phyloP scores from a whole-genome alignment of 179 eudicot species.

The Beta lomatogona region DNA sequence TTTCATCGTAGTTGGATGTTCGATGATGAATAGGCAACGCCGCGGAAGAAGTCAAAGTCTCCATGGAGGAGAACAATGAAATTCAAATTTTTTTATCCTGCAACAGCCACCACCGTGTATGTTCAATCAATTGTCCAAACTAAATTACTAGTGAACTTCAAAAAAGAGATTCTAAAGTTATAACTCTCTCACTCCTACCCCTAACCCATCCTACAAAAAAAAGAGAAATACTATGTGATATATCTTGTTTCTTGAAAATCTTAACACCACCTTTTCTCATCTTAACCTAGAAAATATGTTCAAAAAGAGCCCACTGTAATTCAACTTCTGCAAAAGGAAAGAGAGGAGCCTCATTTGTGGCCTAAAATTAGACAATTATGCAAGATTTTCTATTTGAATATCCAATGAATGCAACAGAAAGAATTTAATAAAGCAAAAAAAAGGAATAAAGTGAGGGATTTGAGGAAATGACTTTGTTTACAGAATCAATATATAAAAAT shows the following conservation, averaged over 20 bases:
- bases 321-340: conserved; percentile 7
- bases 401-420: conserved; percentile 15
- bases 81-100: conserved; percentile 37
- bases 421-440: not conserved
- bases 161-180: conserved; percentile 11
- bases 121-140: conserved; percentile 8
- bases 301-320: conserved; percentile 4
- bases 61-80: conserved; percentile 44
- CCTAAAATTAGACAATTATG: conserved; percentile 16
- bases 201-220: not conserved
- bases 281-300: conserved; percentile 9
- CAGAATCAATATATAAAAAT: not conserved
- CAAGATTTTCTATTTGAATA: conserved; percentile 7
- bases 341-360: not conserved
- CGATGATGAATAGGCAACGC: conserved; percentile 42
- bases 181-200: conserved; percentile 4
- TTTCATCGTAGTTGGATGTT: conserved; percentile 68
- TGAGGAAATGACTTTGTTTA: not conserved
- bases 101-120: conserved; percentile 18
- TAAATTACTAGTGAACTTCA: not conserved
- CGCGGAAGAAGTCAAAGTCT: conserved; percentile 51
- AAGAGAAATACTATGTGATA: not conserved
- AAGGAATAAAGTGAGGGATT: not conserved
- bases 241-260: not conserved
- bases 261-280: conserved; percentile 4